Conservation (phyloP, 768 basidiomycete genomes). For the Lentinus brumalis region DNA sequence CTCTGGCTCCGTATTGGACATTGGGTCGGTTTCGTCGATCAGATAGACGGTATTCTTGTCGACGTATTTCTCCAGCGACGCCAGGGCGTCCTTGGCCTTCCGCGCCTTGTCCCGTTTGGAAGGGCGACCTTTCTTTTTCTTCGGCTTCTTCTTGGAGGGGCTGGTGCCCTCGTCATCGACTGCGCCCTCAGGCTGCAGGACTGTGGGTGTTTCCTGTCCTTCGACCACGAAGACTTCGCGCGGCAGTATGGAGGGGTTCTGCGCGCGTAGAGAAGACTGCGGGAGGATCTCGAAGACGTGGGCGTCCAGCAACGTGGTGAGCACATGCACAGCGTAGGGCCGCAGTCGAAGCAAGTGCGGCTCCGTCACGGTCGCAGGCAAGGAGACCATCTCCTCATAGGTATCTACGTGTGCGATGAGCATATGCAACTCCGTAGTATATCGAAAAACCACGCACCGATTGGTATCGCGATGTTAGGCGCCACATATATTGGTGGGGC, state of each 20-base stretch:
- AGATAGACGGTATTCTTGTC: slow-evolving; percentile 36
- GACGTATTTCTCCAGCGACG: slow-evolving; percentile 52
- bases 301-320: slow-evolving; percentile 49
- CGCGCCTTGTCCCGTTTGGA: slow-evolving; percentile 59
- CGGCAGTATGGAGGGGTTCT: slow-evolving; percentile 68
- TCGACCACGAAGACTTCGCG: slow-evolving; percentile 63
- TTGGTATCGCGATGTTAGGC: slow-evolving; percentile 61
- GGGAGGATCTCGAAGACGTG: slow-evolving; percentile 66
- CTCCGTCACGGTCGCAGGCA: slow-evolving; percentile 50
- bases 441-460: slow-evolving; percentile 43
- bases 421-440: neutral
- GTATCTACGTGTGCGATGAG: slow-evolving; percentile 47
- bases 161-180: slow-evolving; percentile 1
- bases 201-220: slow-evolving; percentile 23
- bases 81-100: slow-evolving; percentile 53
- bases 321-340: slow-evolving; percentile 51
- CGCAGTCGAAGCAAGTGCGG: slow-evolving; percentile 47
- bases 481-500: slow-evolving; percentile 51
- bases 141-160: slow-evolving; percentile 4
- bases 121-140: slow-evolving; percentile 64
- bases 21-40: neutral
- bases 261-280: slow-evolving; percentile 44
- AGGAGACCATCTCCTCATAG: slow-evolving; percentile 46
- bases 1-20: neutral
- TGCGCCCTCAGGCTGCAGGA: slow-evolving; percentile 13